phyloP scores from a whole-genome alignment of 805 yeast species.

The Suhomyces faveliae region DNA sequence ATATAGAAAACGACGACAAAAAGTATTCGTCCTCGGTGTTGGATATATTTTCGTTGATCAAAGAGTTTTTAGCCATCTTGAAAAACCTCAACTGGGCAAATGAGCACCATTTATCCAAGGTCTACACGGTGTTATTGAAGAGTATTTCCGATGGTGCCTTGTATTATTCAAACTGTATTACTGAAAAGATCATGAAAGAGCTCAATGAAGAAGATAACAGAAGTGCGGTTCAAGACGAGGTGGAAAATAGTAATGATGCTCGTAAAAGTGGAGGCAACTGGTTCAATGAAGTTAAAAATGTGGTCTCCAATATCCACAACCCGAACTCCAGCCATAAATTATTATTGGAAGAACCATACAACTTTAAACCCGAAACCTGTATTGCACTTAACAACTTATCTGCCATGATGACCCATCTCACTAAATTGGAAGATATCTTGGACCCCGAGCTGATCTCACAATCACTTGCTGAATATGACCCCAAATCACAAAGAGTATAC shows the following conservation, averaged over 20 bases:
- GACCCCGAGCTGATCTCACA: conserved; percentile 58
- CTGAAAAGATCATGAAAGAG: conserved; percentile 42
- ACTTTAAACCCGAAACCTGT: conserved; percentile 62
- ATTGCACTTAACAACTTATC: conserved; percentile 72
- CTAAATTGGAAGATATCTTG: conserved; percentile 52
- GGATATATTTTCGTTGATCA: conserved; percentile 65
- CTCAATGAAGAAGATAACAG: conserved; percentile 33
- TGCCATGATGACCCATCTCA: conserved; percentile 47
- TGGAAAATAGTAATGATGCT: conserved; percentile 9
- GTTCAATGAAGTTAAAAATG: conserved; percentile 55
- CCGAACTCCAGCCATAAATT: conserved; percentile 21
- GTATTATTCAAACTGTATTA: conserved; percentile 43
- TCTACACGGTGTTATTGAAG: conserved; percentile 60
- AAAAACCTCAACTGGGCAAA: conserved; percentile 64
- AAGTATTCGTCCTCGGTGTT: conserved; percentile 59
- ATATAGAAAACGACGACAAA: conserved; percentile 37
- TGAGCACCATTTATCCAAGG: conserved; percentile 57
- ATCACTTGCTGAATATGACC: conserved; percentile 35
- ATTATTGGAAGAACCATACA: conserved; percentile 48
- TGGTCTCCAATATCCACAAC: conserved; percentile 41
- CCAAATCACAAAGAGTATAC: conserved; percentile 27
- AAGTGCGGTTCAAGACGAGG: conserved; percentile 8
- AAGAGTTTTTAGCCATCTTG: conserved; percentile 57
- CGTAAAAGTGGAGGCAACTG: conserved; percentile 28
- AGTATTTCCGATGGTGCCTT: conserved; percentile 62